Base-by-base conservation (phyloP, 768 basidiomycete genomes). In the Lactifluus rugatus region DNA sequence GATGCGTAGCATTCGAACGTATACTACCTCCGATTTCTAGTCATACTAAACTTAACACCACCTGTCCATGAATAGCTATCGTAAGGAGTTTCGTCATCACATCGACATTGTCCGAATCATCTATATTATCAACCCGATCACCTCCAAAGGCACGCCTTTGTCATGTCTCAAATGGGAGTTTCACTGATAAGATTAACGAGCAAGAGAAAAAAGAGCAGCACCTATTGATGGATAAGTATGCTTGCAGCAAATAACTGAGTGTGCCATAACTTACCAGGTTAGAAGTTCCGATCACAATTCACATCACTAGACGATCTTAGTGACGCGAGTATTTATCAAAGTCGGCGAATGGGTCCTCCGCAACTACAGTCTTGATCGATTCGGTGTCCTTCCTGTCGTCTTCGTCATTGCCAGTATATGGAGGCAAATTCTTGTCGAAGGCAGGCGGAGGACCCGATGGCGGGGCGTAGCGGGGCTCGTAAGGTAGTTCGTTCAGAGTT, bases 261-360 rank as follows among this genome's bases (percentile, higher is more conserved):
- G 42, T 50, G 2, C 19, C 49, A 23, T 31, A 31, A 14, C 2
- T 23, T 36, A 52, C 37, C 32, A 11, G 32, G 31, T 11, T 23
- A 28, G 31, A 21, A 34, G 11, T 2, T 26, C 23, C 16, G 5
- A 23, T 31, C 48, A 41, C 16, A 14, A 32, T 31, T 39, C 44
- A 31, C 17, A 31, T 23, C 25, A n/a, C 16, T n/a, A 10, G 3
- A 31, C 11, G 25, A 34, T 14, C 28, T 21, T 28, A 51, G 49
- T 31, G 52, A 14, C 57, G 51, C 21, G 60, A 46, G 8, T 39
- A 28, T 17, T 14, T 68, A 36, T 78, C 77, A 44, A 74, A 79
- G 64, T 82, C 79, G 48, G 76, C 69, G 56, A 84, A 84, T n/a
- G 82, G 81, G 58, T 83, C 78, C 37, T 79, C 74, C 53, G 74